Base-by-base conservation (phyloP, 495 filamentous ascomycete genomes). In the Pyrenula massariospora region DNA sequence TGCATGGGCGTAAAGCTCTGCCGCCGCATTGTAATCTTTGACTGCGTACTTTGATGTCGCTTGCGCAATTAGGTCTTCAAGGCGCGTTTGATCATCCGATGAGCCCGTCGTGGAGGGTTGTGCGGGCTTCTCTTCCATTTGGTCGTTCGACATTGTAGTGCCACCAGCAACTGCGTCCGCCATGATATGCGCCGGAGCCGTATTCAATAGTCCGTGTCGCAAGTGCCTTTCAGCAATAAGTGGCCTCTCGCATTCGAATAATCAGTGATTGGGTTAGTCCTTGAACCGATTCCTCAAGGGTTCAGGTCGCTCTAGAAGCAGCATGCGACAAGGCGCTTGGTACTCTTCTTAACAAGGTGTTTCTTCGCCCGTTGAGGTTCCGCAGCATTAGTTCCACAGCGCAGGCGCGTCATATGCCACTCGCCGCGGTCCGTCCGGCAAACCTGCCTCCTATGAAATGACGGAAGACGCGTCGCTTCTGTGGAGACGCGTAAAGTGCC, bases 1-100 rank as follows among this genome's bases (percentile, higher is more conserved):
- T 19, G 93, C 93, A 57, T 87, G 82, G 8, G 89, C 88, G 69
- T 90, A 99, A 49, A 87, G 71, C 65, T 97, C 93, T 21, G 89
- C 81, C 23, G 93, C 88, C 48, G 83, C 79, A 58, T 83, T 81
- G 65, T 90, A 92, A 63, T 95, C 84, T 73, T 92, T 96, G 59
- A 86, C 82, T 12, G 84, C 83, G 68, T 93, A 96, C 60, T 86
- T 82, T 15, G 82, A 78, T 24, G 79, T 76, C 22, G 85, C 86
- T 57, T 77, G 71, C 49, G 77, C 73, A 53, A 75, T 78, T 42
- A 88, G 72, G 36, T 71, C 62, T 21, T 68, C 60, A 31, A 80
- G 61, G 3, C 69, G 66, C n/a, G 57, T 56, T 49, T 59, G 65
- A 53, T 42, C 15, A 8, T 42, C 31, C 15, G 15, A 42, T 42